phyloP scores from a whole-genome alignment of 1,284 basidiomycete species.

The Sporisorium iseilematis-ciliati region DNA sequence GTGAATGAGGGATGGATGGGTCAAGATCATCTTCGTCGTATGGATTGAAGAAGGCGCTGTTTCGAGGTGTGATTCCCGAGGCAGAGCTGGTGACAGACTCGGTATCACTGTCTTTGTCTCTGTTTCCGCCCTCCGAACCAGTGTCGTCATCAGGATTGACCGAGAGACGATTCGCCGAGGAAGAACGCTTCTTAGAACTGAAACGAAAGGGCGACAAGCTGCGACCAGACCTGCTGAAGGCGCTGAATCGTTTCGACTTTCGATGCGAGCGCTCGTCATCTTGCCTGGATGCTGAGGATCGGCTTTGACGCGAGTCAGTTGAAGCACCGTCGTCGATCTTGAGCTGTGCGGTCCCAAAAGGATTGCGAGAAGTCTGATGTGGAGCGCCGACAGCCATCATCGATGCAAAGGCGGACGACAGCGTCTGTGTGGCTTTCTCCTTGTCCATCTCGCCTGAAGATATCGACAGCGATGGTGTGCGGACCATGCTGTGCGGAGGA shows the following conservation, averaged over 20 bases:
- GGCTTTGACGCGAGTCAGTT: conserved; percentile 8
- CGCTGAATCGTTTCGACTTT: conserved; percentile 24
- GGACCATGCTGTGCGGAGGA: conserved; percentile 22
- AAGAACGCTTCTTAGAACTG: conserved; percentile 30
- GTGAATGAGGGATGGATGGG: conserved; percentile 15
- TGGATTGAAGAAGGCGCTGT: conserved; percentile 51
- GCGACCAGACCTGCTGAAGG: conserved; percentile 33
- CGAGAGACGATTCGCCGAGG: conserved; percentile 30
- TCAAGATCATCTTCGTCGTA: conserved; percentile 36
- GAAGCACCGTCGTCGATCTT: conserved; percentile 33
- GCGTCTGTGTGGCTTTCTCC: conserved; percentile 26
- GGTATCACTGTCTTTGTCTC: conserved; percentile 45
- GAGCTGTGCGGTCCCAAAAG: conserved; percentile 16
- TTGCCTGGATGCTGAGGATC: conserved; percentile 9
- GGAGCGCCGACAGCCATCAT: conserved; percentile 46
- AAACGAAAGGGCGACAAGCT: conserved; percentile 49
- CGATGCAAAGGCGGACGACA: conserved; percentile 47
- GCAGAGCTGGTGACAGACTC: conserved; percentile 40
- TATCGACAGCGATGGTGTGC: conserved; percentile 33
- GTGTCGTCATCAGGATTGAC: conserved; percentile 30
- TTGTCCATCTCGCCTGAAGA: conserved; percentile 32
- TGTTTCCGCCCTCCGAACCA: conserved; percentile 19
- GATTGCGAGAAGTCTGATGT: conserved; percentile 30
- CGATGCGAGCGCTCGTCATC: conserved; percentile 25
- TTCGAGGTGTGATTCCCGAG: conserved; percentile 50